Conservation (phyloP, 306 rosid species). For the Calophaca sinica region DNA sequence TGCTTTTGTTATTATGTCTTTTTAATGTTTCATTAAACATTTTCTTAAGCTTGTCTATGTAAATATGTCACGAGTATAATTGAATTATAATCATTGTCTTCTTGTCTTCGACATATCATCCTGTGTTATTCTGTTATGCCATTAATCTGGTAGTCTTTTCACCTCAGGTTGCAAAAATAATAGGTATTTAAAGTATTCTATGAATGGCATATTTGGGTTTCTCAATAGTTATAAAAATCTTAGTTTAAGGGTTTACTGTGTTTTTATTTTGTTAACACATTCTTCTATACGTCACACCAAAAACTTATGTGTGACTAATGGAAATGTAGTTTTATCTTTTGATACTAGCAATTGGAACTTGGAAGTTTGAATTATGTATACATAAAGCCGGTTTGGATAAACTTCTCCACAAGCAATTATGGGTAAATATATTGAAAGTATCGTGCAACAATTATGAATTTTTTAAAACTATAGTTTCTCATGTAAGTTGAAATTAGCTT, state of each 20-base stretch:
- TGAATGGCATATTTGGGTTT: too few relatives aligned
- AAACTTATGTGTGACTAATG: background rate
- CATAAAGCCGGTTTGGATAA: background rate
- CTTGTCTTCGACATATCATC: conserved; percentile 35
- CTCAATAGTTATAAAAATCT: background rate
- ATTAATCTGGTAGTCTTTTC: conserved; percentile 24
- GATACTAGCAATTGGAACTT: background rate
- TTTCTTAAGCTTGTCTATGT: conserved; percentile 30
- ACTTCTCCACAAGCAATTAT: background rate
- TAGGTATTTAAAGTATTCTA: background rate
- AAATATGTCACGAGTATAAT: conserved; percentile 10
- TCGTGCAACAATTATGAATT: background rate
- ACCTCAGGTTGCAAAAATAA: conserved; percentile 31
- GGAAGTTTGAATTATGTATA: background rate
- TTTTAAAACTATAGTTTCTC: background rate
- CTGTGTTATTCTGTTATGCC: conserved; percentile 7
- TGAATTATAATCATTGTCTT: conserved; percentile 11
- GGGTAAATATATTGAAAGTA: background rate
- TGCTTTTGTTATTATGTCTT: conserved; percentile 35
- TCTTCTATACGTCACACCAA: too few relatives aligned
- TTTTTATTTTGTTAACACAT: too few relatives aligned
- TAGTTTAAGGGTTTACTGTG: too few relatives aligned
- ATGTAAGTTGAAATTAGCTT: background rate
- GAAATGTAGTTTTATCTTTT: conserved; percentile 25
- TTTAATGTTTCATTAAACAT: background rate